Evolutionary conservation across 768 basidiomycete genomes (phyloP).

Genomic region (Flagelloscypha sp.): DNA sequence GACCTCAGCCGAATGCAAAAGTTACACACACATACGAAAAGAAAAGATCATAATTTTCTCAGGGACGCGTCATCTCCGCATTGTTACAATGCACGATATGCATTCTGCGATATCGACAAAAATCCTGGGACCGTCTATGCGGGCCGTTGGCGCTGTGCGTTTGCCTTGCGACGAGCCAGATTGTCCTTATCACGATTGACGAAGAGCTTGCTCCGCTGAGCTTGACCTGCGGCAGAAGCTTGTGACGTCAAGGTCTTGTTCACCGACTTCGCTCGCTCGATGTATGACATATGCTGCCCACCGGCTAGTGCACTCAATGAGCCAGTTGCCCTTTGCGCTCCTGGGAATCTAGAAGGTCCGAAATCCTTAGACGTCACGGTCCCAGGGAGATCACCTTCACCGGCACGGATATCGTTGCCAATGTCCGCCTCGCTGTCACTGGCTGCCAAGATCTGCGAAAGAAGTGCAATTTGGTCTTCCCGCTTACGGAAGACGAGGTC

Average conservation of each 20-base stretch:
- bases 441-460: conserved; percentile 86
- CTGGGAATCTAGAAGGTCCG: conserved; percentile 62
- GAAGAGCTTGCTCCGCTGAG: conserved; percentile 70
- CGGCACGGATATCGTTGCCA: conserved; percentile 73
- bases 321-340: conserved; percentile 71
- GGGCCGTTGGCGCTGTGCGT: conserved; percentile 19
- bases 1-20: background rate
- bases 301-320: conserved; percentile 80
- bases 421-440: conserved; percentile 88
- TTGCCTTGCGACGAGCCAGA: conserved; percentile 29
- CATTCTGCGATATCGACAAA: conserved; percentile 6
- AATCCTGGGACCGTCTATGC: conserved; percentile 31
- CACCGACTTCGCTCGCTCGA: conserved; percentile 86
- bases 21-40: conserved; percentile 1
- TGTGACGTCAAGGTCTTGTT: conserved; percentile 63
- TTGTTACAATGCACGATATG: background rate
- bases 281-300: conserved; percentile 86
- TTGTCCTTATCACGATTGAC: conserved; percentile 75
- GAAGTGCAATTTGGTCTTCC: conserved; percentile 91
- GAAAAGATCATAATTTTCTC: background rate
- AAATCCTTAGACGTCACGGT: conserved; percentile 84
- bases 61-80: background rate
- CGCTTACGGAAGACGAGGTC: conserved; percentile 88
- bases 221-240: conserved; percentile 21
- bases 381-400: conserved; percentile 79